Conservation (phyloP, 257 asterid species). For the Gynochthodes officinalis region DNA sequence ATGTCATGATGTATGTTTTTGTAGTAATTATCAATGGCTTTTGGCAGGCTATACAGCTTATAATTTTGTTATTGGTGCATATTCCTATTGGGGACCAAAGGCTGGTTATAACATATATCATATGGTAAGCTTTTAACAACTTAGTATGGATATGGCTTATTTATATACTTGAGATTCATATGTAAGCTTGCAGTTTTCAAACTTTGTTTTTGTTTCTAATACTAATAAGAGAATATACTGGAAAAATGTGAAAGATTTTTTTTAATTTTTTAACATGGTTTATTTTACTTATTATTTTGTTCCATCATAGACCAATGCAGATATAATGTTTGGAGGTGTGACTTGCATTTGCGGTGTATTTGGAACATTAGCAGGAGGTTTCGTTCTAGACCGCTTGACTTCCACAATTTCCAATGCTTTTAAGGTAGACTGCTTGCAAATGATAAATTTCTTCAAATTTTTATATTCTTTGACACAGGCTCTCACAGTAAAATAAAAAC, state of each 20-base stretch:
- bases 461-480: background rate
- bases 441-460: background rate
- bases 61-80: slow-evolving; percentile 94
- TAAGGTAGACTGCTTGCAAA: slow-evolving; percentile 45
- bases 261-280: background rate
- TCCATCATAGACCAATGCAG: slow-evolving; percentile 64
- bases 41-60: slow-evolving; percentile 87
- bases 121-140: slow-evolving; percentile 54
- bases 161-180: background rate
- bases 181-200: background rate
- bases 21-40: slow-evolving; percentile 18
- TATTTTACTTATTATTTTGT: slow-evolving; percentile 9
- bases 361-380: slow-evolving; percentile 94
- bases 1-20: background rate
- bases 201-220: background rate
- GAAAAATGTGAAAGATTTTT: background rate
- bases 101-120: slow-evolving; percentile 91
- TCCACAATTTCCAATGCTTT: slow-evolving; percentile 86
- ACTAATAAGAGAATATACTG: background rate
- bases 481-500: background rate
- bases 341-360: slow-evolving; percentile 77
- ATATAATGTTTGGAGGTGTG: slow-evolving; percentile 83
- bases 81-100: slow-evolving; percentile 99
- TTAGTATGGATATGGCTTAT: background rate
- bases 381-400: slow-evolving; percentile 60